phyloP scores from a whole-genome alignment of 768 basidiomycete species.

The Termitomyces sp. region DNA sequence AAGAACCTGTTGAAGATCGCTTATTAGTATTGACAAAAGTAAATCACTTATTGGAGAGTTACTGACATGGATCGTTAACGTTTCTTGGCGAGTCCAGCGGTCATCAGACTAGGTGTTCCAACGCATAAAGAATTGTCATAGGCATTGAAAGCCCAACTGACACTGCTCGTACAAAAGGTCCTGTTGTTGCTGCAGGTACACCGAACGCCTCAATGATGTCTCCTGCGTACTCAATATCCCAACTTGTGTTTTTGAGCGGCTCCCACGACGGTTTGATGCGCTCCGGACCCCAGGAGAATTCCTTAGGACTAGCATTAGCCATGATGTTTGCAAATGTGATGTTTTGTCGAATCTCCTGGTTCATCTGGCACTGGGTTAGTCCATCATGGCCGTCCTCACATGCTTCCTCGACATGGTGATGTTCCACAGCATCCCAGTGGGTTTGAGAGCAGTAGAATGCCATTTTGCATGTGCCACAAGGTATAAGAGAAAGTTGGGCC shows the following conservation, averaged over 20 bases:
- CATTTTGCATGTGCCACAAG: slow-evolving; percentile 22
- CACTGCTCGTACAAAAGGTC: slow-evolving; percentile 20
- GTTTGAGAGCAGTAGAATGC: slow-evolving; percentile 23
- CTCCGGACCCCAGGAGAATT: slow-evolving; percentile 31
- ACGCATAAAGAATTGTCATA: slow-evolving; percentile 21
- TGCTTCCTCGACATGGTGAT: slow-evolving; percentile 14
- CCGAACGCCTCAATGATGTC: slow-evolving; percentile 10
- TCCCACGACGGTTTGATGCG: slow-evolving; percentile 23
- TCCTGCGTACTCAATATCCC: slow-evolving; percentile 23
- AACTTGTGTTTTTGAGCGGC: slow-evolving; percentile 20
- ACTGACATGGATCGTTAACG: slow-evolving; percentile 22
- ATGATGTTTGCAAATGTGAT: slow-evolving; percentile 5
- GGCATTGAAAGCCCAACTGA: slow-evolving; percentile 23
- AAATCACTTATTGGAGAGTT: no score
- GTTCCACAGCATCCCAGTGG: slow-evolving; percentile 19
- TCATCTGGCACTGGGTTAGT: slow-evolving; percentile 23
- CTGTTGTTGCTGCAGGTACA: slow-evolving; percentile 2
- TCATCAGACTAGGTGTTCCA: slow-evolving; percentile 17
- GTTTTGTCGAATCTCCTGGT: slow-evolving; percentile 18
- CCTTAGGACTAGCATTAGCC: slow-evolving; percentile 19
- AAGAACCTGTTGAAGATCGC: slow-evolving; percentile 22
- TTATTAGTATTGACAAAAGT: no score
- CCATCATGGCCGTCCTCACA: slow-evolving; percentile 19
- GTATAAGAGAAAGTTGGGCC: slow-evolving; percentile 5
- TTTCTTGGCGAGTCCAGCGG: slow-evolving; percentile 16